Base-by-base conservation (phyloP, 2,329 filamentous ascomycete species). In the Cadophora luteo-olivacea region DNA sequence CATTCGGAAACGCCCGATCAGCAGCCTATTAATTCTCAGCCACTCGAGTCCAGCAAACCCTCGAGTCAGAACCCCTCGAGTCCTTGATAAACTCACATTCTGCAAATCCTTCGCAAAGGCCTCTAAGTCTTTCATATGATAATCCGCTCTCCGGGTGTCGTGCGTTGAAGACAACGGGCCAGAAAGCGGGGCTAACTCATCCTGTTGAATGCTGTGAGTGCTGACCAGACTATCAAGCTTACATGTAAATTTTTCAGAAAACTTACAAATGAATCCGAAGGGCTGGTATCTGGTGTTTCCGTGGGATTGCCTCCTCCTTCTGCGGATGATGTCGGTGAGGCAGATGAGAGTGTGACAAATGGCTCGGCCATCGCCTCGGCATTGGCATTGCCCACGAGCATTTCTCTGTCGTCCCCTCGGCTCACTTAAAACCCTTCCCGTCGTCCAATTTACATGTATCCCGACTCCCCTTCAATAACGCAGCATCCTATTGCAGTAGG, bases 1-100 rank as follows among this genome's bases (percentile, higher is more conserved):
- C 64, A 62, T 70, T 73, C 29, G 73, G 73, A 19, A 75, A 73
- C 8, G 71, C 73, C 38, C 73, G 69, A 54, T 67, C 65, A 25
- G 72, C 71, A 63, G 73, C 72, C 72, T 75, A 38, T 22, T n/a
- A 38, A n/a, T 25, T 41, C 16, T 62, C 7, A 63, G 63, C 16
- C 19, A 11, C 38, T 25, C 5, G 11, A 25, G 8, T 24, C 9
- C 22, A 24, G 16, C 33, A 9, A n/a, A 41, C n/a, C 19, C 33
- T 29, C 5, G 8, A 52, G 7, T 25, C 3, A 16, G 45, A 25
- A 38, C 14, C 58, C 24, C 6, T 3, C 38, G 16, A 45, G 12
- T 5, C 41, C 6, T 45, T 6, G 41, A 45, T 9, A 16, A 45
- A 45, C 41, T 45, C 41, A 69, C 67, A 54, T 49, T 64, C 36